phyloP scores from a whole-genome alignment of 495 filamentous ascomycete species.

The Viridothelium virens region DNA sequence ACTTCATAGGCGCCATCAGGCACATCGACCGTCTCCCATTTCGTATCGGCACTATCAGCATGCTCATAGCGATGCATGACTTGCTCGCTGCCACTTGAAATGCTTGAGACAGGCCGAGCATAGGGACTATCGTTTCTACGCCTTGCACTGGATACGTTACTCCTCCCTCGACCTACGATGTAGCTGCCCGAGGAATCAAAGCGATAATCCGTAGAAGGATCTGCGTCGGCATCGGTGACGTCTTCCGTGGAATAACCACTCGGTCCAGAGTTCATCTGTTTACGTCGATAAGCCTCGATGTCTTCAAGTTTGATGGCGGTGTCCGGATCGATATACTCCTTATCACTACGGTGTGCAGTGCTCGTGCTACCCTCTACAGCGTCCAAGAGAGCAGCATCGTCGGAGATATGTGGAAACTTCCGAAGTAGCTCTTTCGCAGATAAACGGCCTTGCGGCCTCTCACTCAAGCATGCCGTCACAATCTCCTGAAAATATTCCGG shows the following conservation, averaged over 20 bases:
- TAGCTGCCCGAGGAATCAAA: conserved; percentile 31
- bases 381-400: conserved; percentile 8
- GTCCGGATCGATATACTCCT: conserved; percentile 34
- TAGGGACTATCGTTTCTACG: conserved; percentile 23
- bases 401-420: conserved; percentile 24
- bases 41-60: not conserved
- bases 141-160: conserved; percentile 20
- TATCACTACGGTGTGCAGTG: conserved; percentile 28
- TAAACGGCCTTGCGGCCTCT: conserved; percentile 23
- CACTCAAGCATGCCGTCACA: conserved; percentile 27
- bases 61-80: conserved; percentile 10
- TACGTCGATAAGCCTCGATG: conserved; percentile 21
- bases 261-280: not conserved
- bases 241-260: conserved; percentile 10
- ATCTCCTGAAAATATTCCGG: conserved; percentile 28
- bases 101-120: conserved; percentile 20
- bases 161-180: conserved; percentile 29
- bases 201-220: conserved; percentile 28
- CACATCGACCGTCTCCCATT: conserved; percentile 4
- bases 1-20: not conserved
- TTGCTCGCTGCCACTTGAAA: conserved; percentile 16
- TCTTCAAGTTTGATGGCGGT: conserved; percentile 30
- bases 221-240: conserved; percentile 25
- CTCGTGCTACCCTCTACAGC: conserved; percentile 20
- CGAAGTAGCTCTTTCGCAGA: conserved; percentile 27